Evolutionary conservation across 2,329 filamentous ascomycete genomes (phyloP).

Genomic region (Nothomitra cinnamomea): DNA sequence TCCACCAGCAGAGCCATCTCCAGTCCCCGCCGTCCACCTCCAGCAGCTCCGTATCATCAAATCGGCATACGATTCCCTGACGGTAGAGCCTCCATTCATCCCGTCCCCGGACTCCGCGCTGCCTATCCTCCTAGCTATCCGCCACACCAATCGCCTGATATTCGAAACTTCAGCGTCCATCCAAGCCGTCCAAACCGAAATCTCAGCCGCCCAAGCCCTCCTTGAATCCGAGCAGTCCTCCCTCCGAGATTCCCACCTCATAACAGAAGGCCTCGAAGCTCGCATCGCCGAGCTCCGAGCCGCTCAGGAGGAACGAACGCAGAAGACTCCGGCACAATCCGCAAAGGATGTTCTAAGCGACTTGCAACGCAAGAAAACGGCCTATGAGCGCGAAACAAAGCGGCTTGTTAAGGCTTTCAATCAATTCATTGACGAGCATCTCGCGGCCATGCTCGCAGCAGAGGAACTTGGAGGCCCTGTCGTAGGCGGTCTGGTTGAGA

Average conservation of each 20-base stretch:
- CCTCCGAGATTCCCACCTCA: slow-evolving; percentile 29
- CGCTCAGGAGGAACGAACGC: slow-evolving; percentile 38
- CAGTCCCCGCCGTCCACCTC: slow-evolving; percentile 21
- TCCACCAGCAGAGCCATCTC: slow-evolving; percentile 10
- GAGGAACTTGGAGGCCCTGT: slow-evolving; percentile 73
- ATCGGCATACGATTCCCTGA: slow-evolving; percentile 47
- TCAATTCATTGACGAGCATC: slow-evolving; percentile 50
- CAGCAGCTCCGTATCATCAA: slow-evolving; percentile 37
- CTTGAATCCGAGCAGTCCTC: slow-evolving; percentile 29
- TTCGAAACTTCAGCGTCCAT: slow-evolving; percentile 46
- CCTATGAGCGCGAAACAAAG: slow-evolving; percentile 43
- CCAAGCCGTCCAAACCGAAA: slow-evolving; percentile 21
- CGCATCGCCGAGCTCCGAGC: slow-evolving; percentile 42
- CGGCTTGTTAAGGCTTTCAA: slow-evolving; percentile 47
- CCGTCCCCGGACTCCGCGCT: slow-evolving; percentile 50
- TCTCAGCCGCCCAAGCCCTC: slow-evolving; percentile 22
- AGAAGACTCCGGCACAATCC: slow-evolving; percentile 42
- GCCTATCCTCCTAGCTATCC: slow-evolving; percentile 53
- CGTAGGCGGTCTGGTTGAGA: slow-evolving; percentile 56
- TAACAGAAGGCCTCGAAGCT: slow-evolving; percentile 30
- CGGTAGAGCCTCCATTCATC: slow-evolving; percentile 44
- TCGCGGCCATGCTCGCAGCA: slow-evolving; percentile 62
- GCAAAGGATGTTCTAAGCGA: slow-evolving; percentile 44
- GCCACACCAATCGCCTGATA: slow-evolving; percentile 47
- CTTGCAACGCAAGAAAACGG: slow-evolving; percentile 39